Base-by-base conservation (phyloP, 768 basidiomycete genomes). In the Roridomyces roridus region DNA sequence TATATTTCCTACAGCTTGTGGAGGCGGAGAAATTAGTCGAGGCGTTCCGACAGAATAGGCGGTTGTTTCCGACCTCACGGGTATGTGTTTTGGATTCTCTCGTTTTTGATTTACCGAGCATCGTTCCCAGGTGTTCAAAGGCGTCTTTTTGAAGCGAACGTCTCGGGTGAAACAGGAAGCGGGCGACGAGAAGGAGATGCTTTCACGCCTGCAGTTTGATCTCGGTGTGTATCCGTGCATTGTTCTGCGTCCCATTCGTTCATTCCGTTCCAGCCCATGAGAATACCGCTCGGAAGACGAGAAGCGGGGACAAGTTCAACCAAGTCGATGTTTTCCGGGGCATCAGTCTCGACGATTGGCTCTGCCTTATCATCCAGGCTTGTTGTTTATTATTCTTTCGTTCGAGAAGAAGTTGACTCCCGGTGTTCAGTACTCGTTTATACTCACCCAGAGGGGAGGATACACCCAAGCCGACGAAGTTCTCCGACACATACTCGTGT, bases 1-100 rank as follows among this genome's bases (percentile, higher is more conserved):
- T n/a, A n/a, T n/a, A n/a, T n/a, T n/a, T n/a, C n/a, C n/a, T n/a
- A n/a, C n/a, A n/a, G n/a, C n/a, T n/a, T 61, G 67, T 88, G 25
- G 87, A 93, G 65, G 93, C 94, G 0, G 92, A 93, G 67, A 89
- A 85, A 63, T 77, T 99, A 42, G 82, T 97, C 4, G 95, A 97
- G 57, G 87, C 85, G 69, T 98, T 95, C 74, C 78, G 96, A 48
- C 89, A 94, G 74, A 95, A 95, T 1, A 82, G 88, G 58, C 84
- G 87, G 58, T 68, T 98, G 60, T 99, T 96, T 68, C 79, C 89
- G 64, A 86, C 88, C 3, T 87, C 87, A 25, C 75, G 88, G 64
- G 94, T 94, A 57, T 64, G 85, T 72, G 20, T 24, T n/a, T 2
- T 15, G 17, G 11, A 2, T 5, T 23, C 12, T 7, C 5, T 56